A percentile compares a stretch with the other conserved stretches of the same genome.
These are phyloP conservation scores for Drechslerella stenobrocha DNA, from an alignment of 2,329 filamentous ascomycete species.

Conservation along the genomic window DNA sequence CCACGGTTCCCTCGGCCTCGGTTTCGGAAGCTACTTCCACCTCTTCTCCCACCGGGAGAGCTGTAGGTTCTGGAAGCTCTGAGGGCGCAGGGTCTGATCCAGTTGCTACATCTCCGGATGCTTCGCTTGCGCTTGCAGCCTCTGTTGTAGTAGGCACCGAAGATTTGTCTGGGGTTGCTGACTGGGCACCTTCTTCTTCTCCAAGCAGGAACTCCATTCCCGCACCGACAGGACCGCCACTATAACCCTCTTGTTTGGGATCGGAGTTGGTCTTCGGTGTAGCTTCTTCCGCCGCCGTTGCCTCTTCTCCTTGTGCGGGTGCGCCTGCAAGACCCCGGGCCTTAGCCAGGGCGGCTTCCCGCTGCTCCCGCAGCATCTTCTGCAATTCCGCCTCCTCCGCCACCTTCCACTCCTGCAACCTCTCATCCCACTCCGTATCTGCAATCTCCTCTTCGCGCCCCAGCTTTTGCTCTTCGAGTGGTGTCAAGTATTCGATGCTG, in stretches of 20 bases:
- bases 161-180: neutral
- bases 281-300: no score
- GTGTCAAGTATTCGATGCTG: constrained; percentile 38
- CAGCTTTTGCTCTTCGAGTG: constrained; percentile 18
- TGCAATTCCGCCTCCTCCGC: neutral
- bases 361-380: neutral
- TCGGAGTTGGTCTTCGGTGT: no score
- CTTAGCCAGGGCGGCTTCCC: neutral
- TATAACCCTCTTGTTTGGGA: no score
- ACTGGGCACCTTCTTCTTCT: constrained; percentile 10
- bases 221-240: neutral
- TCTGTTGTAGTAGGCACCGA: neutral
- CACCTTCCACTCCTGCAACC: neutral
- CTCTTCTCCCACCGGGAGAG: no score
- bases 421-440: constrained; percentile 2
- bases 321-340: neutral
- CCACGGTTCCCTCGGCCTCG: neutral
- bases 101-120: no score
- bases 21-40: neutral
- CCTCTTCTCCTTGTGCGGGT: no score
- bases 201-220: constrained; percentile 8
- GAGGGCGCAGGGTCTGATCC: neutral
- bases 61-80: neutral
- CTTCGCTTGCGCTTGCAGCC: neutral
- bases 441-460: constrained; percentile 25